These are phyloP conservation scores for Sedum album DNA, from an alignment of 164 flowering plant species.

Conservation along the genomic window DNA sequence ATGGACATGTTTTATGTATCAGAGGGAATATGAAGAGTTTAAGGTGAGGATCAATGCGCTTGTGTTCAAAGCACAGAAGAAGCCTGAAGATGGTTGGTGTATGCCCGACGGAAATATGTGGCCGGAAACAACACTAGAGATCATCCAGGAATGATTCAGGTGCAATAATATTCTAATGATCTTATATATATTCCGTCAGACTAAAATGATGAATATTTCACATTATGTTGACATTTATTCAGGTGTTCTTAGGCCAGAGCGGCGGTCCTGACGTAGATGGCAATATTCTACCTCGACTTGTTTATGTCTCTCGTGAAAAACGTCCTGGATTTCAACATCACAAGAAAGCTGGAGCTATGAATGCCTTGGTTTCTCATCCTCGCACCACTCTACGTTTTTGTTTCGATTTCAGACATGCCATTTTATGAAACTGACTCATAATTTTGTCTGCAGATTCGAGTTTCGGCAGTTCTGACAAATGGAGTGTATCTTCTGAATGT, in stretches of 20 bases:
- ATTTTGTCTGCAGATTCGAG: conserved; percentile 57
- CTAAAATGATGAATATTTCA: not conserved
- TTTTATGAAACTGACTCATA: not conserved
- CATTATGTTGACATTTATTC: not conserved
- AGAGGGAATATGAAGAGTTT: conserved; percentile 95
- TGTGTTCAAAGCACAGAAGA: conserved; percentile 87
- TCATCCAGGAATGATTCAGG: conserved; percentile 99
- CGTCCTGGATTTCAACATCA: conserved; percentile 98
- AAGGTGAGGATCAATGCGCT: conserved; percentile 87
- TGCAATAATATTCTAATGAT: conserved; percentile 11
- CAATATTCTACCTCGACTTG: conserved; percentile 88
- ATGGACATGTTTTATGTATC: conserved; percentile 13
- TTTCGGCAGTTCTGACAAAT: conserved; percentile 93
- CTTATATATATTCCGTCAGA: not conserved
- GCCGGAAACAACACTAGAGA: conserved; percentile 95
- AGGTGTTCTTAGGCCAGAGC: conserved; percentile 95
- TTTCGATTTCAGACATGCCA: no score
- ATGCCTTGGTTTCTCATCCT: conserved; percentile 69
- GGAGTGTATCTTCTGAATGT: conserved; percentile 94
- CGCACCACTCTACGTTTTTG: not conserved
- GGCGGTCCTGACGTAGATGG: conserved; percentile 94
- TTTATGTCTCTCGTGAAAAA: conserved; percentile 98
- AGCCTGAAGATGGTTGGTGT: conserved; percentile 95
- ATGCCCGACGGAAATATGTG: conserved; percentile 94
- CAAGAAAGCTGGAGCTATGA: conserved; percentile 99